Evolutionary conservation across 768 basidiomycete genomes (phyloP).

Genomic region (Russula dissimulans): DNA sequence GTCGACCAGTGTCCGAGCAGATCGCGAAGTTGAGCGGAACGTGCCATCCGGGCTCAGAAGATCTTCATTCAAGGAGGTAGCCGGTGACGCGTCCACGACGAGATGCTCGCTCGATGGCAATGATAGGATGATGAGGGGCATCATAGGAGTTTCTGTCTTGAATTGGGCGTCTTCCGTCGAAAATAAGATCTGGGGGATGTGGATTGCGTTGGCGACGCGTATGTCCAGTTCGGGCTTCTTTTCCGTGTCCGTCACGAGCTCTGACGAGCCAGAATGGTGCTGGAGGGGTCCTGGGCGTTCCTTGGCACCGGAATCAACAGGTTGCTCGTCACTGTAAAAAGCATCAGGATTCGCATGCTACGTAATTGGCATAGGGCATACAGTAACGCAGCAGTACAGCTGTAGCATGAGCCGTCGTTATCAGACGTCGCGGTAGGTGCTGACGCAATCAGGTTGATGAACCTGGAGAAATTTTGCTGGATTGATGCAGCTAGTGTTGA

Average conservation of each 20-base stretch:
- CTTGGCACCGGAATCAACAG: background rate
- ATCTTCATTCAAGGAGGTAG: background rate
- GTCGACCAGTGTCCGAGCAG: background rate
- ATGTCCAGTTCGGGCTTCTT: background rate
- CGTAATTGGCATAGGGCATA: background rate
- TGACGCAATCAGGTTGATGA: background rate
- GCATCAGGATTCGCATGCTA: background rate
- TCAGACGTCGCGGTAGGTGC: background rate
- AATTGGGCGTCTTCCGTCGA: background rate
- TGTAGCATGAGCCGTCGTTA: background rate
- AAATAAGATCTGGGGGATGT: background rate
- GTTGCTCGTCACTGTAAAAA: background rate
- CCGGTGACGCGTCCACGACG: background rate
- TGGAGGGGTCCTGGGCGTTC: background rate
- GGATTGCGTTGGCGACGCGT: background rate
- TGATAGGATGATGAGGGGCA: slow-evolving; percentile 12
- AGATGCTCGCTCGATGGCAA: slow-evolving; percentile 5
- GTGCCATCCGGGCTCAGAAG: slow-evolving; percentile 11
- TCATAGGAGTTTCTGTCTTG: background rate
- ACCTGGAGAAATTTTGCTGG: background rate
- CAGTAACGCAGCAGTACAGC: background rate
- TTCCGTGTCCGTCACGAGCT: background rate
- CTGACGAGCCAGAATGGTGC: background rate
- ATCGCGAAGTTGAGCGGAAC: background rate
- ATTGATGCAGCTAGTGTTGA: background rate